phyloP scores from a whole-genome alignment of 1,284 basidiomycete genomes.

The Caloboletus firmus region DNA sequence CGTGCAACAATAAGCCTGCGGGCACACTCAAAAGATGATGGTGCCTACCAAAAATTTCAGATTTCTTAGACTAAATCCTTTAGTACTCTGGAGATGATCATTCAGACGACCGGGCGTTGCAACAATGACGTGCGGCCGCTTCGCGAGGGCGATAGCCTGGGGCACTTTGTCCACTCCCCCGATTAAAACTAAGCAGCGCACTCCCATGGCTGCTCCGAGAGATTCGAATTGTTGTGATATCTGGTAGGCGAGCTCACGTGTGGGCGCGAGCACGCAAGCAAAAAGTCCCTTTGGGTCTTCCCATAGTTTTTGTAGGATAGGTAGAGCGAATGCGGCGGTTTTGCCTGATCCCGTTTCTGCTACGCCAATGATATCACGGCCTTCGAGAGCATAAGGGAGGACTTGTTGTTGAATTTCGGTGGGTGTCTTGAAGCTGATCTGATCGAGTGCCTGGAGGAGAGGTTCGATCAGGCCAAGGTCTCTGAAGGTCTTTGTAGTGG shows the following conservation, averaged over 20 bases:
- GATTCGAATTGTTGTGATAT: constrained; percentile 96
- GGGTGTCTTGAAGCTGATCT: constrained; percentile 83
- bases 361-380: constrained; percentile 95
- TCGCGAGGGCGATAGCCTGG: constrained; percentile 92
- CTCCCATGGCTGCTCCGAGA: constrained; percentile 92
- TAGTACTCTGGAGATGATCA: constrained; percentile 97
- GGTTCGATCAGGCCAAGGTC: constrained; percentile 88
- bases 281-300: constrained; percentile 94
- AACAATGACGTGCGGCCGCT: constrained; percentile 94
- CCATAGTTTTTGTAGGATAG: constrained; percentile 96
- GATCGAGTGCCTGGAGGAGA: constrained; percentile 82
- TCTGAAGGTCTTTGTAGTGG: constrained; percentile 55
- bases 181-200: constrained; percentile 88
- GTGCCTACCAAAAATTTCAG: constrained; percentile 82
- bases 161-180: constrained; percentile 95
- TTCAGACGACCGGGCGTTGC: constrained; percentile 95
- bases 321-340: constrained; percentile 96
- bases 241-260: constrained; percentile 97
- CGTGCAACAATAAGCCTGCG: constrained; percentile 8
- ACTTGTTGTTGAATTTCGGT: constrained; percentile 90
- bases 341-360: constrained; percentile 98
- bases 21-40: background rate
- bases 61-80: constrained; percentile 89
- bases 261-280: constrained; percentile 93
- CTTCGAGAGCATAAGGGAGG: constrained; percentile 89